Percentiles rank a stretch among this genome's conserved stretches.
Evolutionary conservation across 192 early-diverging fungal species (phyloP).

Genomic region (Entomortierella parvispora): DNA sequence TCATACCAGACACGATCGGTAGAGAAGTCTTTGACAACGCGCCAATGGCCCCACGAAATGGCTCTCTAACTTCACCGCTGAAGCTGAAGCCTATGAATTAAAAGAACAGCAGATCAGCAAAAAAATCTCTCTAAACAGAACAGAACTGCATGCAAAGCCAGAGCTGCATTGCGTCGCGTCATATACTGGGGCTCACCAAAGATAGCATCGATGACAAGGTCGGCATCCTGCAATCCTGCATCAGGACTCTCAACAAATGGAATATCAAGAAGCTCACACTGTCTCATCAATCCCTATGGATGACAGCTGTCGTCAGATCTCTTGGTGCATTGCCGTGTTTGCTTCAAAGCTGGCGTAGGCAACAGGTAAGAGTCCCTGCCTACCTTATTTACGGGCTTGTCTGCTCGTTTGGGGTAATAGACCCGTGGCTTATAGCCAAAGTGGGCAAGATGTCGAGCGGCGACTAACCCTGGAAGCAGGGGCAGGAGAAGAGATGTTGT

Average conservation of each 20-base stretch:
- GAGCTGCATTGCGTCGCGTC: neutral
- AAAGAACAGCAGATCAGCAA: neutral
- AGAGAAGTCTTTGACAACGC: conserved; percentile 47
- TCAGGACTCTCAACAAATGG: conserved; percentile 62
- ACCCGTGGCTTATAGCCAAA: conserved; percentile 87
- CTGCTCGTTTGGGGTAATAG: conserved; percentile 83
- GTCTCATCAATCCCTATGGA: conserved; percentile 68
- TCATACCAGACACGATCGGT: conserved; percentile 30
- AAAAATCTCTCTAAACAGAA: neutral
- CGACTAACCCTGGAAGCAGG: conserved; percentile 74
- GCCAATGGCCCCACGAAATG: conserved; percentile 75
- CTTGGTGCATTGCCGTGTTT: too few species aligned
- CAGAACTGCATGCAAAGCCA: too few species aligned
- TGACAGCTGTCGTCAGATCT: too few species aligned
- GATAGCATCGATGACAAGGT: conserved; percentile 86
- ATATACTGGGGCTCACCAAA: conserved; percentile 67
- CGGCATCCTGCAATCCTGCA: conserved; percentile 52
- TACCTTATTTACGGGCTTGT: conserved; percentile 66
- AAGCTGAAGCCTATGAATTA: conserved; percentile 89
- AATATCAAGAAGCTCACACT: conserved; percentile 75
- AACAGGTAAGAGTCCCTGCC: too few species aligned
- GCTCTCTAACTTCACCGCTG: conserved; percentile 76
- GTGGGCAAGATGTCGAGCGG: conserved; percentile 88
- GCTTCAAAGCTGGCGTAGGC: too few species aligned
- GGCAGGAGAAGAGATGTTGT: neutral